Conservation (phyloP, 1,284 basidiomycete genomes). For the Taiwanofungus camphoratus region DNA sequence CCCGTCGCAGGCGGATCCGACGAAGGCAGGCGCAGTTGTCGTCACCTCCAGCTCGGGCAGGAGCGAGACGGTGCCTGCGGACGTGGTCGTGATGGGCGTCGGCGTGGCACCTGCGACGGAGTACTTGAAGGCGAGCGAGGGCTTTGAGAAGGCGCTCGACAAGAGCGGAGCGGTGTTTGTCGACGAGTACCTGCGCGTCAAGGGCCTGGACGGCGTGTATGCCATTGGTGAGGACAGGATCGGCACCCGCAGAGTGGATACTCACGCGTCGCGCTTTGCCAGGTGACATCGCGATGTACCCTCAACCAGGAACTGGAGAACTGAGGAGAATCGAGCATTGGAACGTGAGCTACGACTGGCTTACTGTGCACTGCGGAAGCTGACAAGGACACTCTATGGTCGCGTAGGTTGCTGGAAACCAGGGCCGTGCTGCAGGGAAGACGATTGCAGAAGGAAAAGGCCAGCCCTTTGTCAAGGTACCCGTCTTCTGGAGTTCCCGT, state of each 20-base stretch:
- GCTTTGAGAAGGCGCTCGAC: constrained; percentile 57
- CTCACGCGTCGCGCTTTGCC: not conserved
- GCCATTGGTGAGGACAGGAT: constrained; percentile 76
- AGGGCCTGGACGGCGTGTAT: constrained; percentile 60
- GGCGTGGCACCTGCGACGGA: constrained; percentile 85
- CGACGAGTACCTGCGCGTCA: constrained; percentile 74
- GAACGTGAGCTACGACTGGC: constrained; percentile 70
- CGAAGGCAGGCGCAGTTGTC: constrained; percentile 57
- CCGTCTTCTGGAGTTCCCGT: constrained; percentile 89
- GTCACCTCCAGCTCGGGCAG: constrained; percentile 44
- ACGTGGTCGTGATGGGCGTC: constrained; percentile 85
- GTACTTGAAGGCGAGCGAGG: constrained; percentile 66
- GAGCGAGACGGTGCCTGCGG: constrained; percentile 54
- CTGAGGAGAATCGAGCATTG: constrained; percentile 81
- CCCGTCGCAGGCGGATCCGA: constrained; percentile 42
- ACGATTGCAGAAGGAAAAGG: constrained; percentile 54
- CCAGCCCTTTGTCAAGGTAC: constrained; percentile 71
- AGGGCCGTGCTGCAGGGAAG: constrained; percentile 80
- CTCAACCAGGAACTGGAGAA: constrained; percentile 51
- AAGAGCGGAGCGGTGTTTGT: constrained; percentile 80
- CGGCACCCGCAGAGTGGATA: no score
- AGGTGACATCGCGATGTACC: constrained; percentile 85
- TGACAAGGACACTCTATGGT: not conserved
- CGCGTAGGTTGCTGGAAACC: constrained; percentile 72
- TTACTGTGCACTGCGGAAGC: constrained; percentile 14